Percentiles rank a stretch among this genome's conserved stretches.
phyloP scores from a whole-genome alignment of 495 filamentous ascomycete species.

The Sphaerosporella brunnea region DNA sequence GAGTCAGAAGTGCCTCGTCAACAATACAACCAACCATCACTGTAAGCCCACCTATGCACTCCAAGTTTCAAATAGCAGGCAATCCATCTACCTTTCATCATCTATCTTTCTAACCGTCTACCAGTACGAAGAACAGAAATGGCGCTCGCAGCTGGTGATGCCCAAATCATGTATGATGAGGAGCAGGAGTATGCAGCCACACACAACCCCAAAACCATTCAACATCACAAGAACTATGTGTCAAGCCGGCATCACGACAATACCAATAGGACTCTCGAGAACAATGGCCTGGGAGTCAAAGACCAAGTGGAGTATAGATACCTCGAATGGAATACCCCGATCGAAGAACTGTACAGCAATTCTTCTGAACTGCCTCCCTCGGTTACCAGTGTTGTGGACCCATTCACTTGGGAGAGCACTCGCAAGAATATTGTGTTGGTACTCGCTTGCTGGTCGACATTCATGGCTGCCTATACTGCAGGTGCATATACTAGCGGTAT shows the following conservation, averaged over 20 bases:
- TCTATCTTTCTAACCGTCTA: no score
- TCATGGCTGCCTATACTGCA: conserved; percentile 62
- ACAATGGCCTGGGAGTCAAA: neutral
- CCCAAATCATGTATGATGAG: neutral
- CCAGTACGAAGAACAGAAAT: no score
- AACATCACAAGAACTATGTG: neutral
- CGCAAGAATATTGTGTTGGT: conserved; percentile 35
- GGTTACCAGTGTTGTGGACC: conserved; percentile 5
- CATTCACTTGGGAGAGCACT: neutral
- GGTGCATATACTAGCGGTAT: conserved; percentile 60
- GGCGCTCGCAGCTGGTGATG: neutral
- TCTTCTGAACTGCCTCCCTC: conserved; percentile 14
- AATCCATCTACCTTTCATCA: no score
- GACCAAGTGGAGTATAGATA: conserved; percentile 9
- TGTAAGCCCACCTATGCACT: no score
- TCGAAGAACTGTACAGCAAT: conserved; percentile 8
- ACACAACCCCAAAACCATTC: neutral
- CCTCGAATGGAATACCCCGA: conserved; percentile 18
- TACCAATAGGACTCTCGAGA: neutral
- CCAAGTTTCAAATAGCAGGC: no score
- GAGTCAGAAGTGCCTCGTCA: no score
- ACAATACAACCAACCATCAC: no score
- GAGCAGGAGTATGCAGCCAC: neutral
- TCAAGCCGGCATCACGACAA: neutral
- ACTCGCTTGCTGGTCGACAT: conserved; percentile 58